A percentile compares a stretch with the other conserved stretches of the same genome.
Conservation (phyloP, 768 basidiomycete species). For the Crassisporium funariophilum region DNA sequence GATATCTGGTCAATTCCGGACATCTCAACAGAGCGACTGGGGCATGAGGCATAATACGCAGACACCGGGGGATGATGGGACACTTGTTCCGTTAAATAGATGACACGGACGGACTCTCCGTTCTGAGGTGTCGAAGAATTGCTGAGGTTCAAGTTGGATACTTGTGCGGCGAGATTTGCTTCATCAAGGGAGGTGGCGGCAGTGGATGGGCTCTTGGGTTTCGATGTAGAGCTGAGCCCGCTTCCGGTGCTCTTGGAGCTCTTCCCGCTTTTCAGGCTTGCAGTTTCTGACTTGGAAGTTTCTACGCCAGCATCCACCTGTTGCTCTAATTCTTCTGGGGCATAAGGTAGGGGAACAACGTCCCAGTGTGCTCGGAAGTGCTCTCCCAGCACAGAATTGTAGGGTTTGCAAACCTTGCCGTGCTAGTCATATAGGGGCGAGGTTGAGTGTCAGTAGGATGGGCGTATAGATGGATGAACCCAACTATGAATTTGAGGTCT, state of each 20-base stretch:
- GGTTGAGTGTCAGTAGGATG: conserved; percentile 2
- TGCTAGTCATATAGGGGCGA: conserved; percentile 47
- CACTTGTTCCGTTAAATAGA: conserved; percentile 89
- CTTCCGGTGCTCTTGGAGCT: conserved; percentile 66
- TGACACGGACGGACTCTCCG: conserved; percentile 58
- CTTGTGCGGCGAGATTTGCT: conserved; percentile 50
- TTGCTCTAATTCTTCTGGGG: conserved; percentile 42
- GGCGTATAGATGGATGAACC: conserved; percentile 29
- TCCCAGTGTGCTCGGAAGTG: conserved; percentile 91
- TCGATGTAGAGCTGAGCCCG: conserved; percentile 56
- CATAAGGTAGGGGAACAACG: conserved; percentile 60
- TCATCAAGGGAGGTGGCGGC: conserved; percentile 53
- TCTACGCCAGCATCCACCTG: conserved; percentile 16
- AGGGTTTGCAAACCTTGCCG: conserved; percentile 92
- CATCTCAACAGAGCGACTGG: conserved; percentile 69
- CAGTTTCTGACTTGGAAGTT: conserved; percentile 44
- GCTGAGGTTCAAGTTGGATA: conserved; percentile 62
- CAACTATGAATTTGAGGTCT: conserved; percentile 88
- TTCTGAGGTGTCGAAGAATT: conserved; percentile 25
- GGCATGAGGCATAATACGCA: conserved; percentile 78
- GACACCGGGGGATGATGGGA: conserved; percentile 98
- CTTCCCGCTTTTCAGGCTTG: conserved; percentile 59
- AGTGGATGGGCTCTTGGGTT: conserved; percentile 55
- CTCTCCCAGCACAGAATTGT: conserved; percentile 86
- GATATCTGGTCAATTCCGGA: conserved; percentile 90